A percentile compares a stretch with the other conserved stretches of the same genome.
Evolutionary conservation across 148 eudicot genomes (phyloP).

Genomic region (Camellia japonica): DNA sequence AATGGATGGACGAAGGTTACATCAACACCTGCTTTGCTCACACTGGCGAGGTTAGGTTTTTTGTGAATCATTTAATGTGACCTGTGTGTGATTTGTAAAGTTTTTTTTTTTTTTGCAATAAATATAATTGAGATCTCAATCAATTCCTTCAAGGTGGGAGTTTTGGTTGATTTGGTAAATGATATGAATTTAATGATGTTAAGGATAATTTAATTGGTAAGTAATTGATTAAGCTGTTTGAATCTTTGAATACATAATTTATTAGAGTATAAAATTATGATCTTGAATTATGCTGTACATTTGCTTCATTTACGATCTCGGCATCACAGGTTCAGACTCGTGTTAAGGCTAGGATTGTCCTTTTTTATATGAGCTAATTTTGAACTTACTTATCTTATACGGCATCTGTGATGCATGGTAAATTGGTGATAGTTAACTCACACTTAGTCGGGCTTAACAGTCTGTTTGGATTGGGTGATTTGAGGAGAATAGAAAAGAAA

Average conservation of each 20-base stretch:
- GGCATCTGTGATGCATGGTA: neutral
- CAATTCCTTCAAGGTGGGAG: neutral
- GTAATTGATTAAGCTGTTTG: neutral
- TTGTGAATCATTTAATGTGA: neutral
- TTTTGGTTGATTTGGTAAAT: neutral
- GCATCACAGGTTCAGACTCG: too few species aligned
- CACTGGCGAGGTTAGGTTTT: slow-evolving; percentile 46
- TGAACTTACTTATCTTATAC: neutral
- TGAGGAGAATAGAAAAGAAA: neutral
- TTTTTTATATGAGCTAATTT: neutral
- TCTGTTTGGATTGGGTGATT: neutral
- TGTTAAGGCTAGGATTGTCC: too few species aligned
- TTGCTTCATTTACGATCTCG: neutral
- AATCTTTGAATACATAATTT: neutral
- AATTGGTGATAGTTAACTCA: neutral
- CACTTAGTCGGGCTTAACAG: neutral
- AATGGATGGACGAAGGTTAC: slow-evolving; percentile 65
- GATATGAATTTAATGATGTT: neutral
- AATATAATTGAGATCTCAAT: neutral
- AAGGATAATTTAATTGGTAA: neutral
- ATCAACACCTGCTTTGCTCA: slow-evolving; percentile 42
- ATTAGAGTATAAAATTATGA: neutral
- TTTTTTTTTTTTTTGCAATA: neutral
- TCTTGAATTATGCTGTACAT: neutral
- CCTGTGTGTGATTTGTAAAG: neutral